phyloP scores from a whole-genome alignment of 179 eudicot species.

The Actinidia arguta region DNA sequence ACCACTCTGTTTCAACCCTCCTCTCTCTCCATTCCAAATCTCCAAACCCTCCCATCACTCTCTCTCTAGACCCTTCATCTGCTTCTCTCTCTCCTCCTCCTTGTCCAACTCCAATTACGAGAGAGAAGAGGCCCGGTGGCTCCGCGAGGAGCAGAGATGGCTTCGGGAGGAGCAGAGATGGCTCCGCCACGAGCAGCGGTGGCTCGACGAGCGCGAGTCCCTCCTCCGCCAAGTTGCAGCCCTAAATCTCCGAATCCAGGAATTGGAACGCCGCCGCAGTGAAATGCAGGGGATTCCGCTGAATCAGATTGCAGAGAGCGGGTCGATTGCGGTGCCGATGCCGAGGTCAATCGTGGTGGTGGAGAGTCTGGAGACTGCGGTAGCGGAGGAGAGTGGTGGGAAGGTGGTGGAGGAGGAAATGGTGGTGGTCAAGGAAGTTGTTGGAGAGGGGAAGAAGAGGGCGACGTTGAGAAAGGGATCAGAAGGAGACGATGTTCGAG shows the following conservation, averaged over 20 bases:
- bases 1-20: conserved; percentile 28
- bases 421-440: conserved; percentile 37
- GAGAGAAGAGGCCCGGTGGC: conserved; percentile 79
- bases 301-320: conserved; percentile 42
- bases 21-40: conserved; percentile 15
- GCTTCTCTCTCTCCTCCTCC: conserved; percentile 33
- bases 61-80: conserved; percentile 26
- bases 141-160: conserved; percentile 95
- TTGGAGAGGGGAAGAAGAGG: conserved; percentile 25
- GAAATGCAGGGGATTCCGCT: conserved; percentile 26
- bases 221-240: conserved; percentile 54
- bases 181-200: conserved; percentile 80
- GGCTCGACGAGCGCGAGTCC: conserved; percentile 71
- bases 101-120: conserved; percentile 31
- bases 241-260: conserved; percentile 55
- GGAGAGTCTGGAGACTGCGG: no score
- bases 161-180: conserved; percentile 91
- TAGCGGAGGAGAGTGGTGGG: conserved; percentile 3
- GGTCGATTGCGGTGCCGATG: conserved; percentile 41
- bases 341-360: no score
- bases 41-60: conserved; percentile 4
- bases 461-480: conserved; percentile 66
- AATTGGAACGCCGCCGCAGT: conserved; percentile 31
- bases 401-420: conserved; percentile 23
- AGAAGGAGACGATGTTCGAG: conserved; percentile 82